A percentile compares a stretch with the other conserved stretches of the same genome.
These are phyloP conservation scores for Neurospora pannonica DNA, from an alignment of 495 filamentous ascomycete species.

Conservation along the genomic window DNA sequence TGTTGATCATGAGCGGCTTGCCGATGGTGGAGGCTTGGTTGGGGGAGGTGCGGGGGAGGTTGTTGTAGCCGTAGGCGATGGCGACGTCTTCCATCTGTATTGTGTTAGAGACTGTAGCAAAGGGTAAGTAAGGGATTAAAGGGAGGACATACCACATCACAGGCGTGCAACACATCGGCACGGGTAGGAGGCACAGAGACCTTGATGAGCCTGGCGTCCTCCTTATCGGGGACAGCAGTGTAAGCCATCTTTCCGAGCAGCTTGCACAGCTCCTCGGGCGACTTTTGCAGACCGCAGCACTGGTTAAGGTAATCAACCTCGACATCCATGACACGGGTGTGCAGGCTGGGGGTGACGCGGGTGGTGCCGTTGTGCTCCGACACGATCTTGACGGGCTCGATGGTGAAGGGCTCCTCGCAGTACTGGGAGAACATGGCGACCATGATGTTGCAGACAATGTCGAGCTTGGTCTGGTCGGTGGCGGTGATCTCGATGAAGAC, in stretches of 20 bases:
- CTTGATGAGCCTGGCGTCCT: conserved; percentile 57
- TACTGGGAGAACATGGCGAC: conserved; percentile 97
- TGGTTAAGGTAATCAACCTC: conserved; percentile 88
- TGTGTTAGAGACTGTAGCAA: not conserved
- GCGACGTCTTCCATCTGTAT: conserved; percentile 85
- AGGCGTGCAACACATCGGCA: conserved; percentile 90
- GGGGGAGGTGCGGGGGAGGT: conserved; percentile 73
- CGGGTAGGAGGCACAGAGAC: conserved; percentile 79
- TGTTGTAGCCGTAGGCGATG: conserved; percentile 94
- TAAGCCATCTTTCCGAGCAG: conserved; percentile 82
- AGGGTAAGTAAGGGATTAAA: not conserved
- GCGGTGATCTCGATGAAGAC: conserved; percentile 96
- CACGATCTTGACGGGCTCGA: conserved; percentile 85
- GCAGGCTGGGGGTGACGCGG: conserved; percentile 68
- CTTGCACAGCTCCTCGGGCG: conserved; percentile 60
- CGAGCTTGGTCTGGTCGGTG: conserved; percentile 93
- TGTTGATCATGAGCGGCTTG: conserved; percentile 84
- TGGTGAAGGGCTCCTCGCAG: conserved; percentile 75
- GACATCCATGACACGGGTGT: conserved; percentile 64
- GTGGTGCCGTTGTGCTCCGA: conserved; percentile 84
- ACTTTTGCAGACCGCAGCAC: conserved; percentile 72
- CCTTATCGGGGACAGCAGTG: conserved; percentile 56
- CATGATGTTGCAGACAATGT: conserved; percentile 89
- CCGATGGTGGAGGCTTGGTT: conserved; percentile 76
- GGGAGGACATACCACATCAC: conserved; percentile 54